These are phyloP conservation scores for Leishmania guyanensis DNA, from an alignment of 208 protist genomes.

Conservation along the genomic window DNA sequence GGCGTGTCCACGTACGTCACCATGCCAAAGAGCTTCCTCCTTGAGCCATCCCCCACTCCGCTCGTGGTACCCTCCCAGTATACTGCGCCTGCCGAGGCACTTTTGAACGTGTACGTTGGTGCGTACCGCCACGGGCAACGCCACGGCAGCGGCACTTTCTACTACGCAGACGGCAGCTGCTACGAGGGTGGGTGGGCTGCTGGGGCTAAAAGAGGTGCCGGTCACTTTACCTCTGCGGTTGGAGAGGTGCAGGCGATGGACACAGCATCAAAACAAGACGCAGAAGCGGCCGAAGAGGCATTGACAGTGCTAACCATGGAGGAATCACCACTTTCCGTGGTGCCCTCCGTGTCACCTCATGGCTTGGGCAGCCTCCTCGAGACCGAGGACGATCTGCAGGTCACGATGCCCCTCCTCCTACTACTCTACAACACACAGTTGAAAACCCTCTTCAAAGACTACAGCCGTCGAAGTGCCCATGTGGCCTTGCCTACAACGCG, in stretches of 20 bases:
- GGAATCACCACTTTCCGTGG: slow-evolving; percentile 14
- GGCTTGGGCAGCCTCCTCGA: slow-evolving; percentile 34
- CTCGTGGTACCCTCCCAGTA: slow-evolving; percentile 33
- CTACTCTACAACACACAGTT: slow-evolving; percentile 76
- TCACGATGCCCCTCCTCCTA: slow-evolving; percentile 41
- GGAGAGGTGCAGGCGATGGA: slow-evolving; percentile 39
- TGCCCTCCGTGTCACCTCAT: slow-evolving; percentile 18
- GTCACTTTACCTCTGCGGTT: slow-evolving; percentile 58
- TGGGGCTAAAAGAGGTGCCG: slow-evolving; percentile 59
- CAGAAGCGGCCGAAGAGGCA: slow-evolving; percentile 30
- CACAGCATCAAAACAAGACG: neutral
- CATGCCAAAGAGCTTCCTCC: slow-evolving; percentile 11
- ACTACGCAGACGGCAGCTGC: slow-evolving; percentile 86
- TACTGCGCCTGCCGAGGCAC: slow-evolving; percentile 38
- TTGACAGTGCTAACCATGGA: slow-evolving; percentile 8
- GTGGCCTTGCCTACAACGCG: slow-evolving; percentile 65
- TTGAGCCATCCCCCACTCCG: slow-evolving; percentile 1
- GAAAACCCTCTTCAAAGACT: slow-evolving; percentile 59
- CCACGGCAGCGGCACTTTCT: slow-evolving; percentile 77
- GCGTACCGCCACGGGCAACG: slow-evolving; percentile 54
- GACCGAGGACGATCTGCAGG: slow-evolving; percentile 30
- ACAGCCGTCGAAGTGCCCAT: slow-evolving; percentile 37
- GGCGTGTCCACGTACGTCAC: slow-evolving; percentile 72
- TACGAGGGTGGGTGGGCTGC: slow-evolving; percentile 84
- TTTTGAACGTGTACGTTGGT: slow-evolving; percentile 84